phyloP scores from a whole-genome alignment of 1,139 yeast genomes.

The Meyerozyma athensensis region DNA sequence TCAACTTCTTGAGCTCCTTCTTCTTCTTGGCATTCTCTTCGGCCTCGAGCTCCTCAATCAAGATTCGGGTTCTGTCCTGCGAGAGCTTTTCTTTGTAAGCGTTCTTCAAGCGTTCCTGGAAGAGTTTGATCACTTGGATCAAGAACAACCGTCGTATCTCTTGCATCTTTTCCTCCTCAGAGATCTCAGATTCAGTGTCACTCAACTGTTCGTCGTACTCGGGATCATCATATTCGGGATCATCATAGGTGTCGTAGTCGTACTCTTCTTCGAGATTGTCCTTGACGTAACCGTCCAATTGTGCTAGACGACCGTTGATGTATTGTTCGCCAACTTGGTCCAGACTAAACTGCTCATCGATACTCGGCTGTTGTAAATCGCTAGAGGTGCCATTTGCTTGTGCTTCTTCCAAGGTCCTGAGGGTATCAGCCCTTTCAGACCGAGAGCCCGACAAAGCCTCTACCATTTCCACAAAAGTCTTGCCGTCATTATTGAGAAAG shows the following conservation, averaged over 20 bases:
- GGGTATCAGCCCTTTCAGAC: constrained; percentile 43
- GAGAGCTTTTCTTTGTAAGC: constrained; percentile 75
- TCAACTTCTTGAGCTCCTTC: constrained; percentile 64
- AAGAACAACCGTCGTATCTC: constrained; percentile 77
- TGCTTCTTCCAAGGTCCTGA: constrained; percentile 4
- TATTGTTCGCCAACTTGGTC: not conserved
- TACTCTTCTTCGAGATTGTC: constrained; percentile 16
- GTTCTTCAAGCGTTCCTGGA: constrained; percentile 64
- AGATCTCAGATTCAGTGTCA: constrained; percentile 41
- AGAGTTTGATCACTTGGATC: constrained; percentile 67
- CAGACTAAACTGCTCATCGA: not conserved
- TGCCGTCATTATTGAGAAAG: constrained; percentile 68
- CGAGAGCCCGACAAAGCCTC: constrained; percentile 64
- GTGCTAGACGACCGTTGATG: not conserved
- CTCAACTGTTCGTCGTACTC: constrained; percentile 24
- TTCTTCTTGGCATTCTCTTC: constrained; percentile 68
- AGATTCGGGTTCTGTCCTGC: constrained; percentile 64
- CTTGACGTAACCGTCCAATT: too few relatives aligned
- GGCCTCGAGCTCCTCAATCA: constrained; percentile 75
- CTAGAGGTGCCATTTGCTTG: not conserved
- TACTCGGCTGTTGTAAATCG: not conserved
- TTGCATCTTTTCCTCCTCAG: constrained; percentile 63
- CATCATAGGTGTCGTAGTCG: constrained; percentile 20
- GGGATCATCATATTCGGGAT: constrained; percentile 27
- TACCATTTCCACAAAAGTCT: constrained; percentile 70